Percentiles rank a stretch among this genome's conserved stretches.
phyloP scores from a whole-genome alignment of 2,329 filamentous ascomycete genomes.

The Ceratocystis harringtonii region DNA sequence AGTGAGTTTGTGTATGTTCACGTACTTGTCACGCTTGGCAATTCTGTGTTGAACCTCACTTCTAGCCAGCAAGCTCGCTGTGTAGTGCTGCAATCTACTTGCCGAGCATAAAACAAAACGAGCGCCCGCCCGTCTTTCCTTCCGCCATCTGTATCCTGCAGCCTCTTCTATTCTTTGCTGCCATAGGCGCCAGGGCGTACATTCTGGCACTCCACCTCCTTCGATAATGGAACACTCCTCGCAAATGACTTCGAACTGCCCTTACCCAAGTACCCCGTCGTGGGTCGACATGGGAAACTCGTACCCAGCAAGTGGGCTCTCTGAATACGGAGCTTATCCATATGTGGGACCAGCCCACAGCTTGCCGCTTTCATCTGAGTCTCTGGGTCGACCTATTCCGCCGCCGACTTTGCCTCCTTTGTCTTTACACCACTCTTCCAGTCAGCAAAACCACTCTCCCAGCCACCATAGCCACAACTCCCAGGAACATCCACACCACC shows the following conservation, averaged over 20 bases:
- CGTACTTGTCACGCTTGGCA: neutral
- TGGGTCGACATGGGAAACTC: conserved; percentile 6
- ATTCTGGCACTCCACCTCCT: neutral
- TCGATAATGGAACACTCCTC: neutral
- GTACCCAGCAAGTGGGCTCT: neutral
- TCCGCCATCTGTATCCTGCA: neutral
- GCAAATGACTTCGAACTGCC: conserved; percentile 10
- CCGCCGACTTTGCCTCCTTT: conserved; percentile 29
- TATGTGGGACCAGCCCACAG: conserved; percentile 6
- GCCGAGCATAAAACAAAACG: too few relatives aligned
- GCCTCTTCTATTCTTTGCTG: too few relatives aligned
- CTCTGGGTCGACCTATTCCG: conserved; percentile 34
- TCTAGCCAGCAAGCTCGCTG: neutral
- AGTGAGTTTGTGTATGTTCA: neutral
- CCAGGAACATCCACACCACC: conserved; percentile 32
- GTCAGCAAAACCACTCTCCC: conserved; percentile 19
- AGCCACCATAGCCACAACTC: conserved; percentile 13
- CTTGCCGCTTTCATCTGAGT: conserved; percentile 31
- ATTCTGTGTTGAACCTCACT: neutral
- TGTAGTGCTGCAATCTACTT: neutral
- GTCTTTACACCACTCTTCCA: conserved; percentile 24
- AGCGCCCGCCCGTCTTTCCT: too few relatives aligned
- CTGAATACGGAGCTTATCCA: conserved; percentile 8
- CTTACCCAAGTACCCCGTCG: conserved; percentile 1
- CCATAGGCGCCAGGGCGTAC: neutral